phyloP scores from a whole-genome alignment of 1,284 basidiomycete genomes.

The Farysia itapuensis region DNA sequence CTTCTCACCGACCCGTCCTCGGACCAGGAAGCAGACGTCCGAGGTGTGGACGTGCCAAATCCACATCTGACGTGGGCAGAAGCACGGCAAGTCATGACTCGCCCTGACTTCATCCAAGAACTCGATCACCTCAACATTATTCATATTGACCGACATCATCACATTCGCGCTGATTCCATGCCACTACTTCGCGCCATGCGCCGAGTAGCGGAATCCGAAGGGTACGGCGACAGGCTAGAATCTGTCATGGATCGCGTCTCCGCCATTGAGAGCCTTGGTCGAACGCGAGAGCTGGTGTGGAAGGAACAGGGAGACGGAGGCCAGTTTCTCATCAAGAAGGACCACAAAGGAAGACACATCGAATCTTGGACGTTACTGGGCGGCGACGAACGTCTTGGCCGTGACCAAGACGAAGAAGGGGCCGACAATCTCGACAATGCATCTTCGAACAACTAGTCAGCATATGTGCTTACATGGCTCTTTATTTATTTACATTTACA shows the following conservation, averaged over 20 bases:
- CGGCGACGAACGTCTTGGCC: conserved; percentile 49
- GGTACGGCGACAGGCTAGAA: conserved; percentile 46
- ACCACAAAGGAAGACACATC: conserved; percentile 43
- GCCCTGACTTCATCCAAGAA: conserved; percentile 49
- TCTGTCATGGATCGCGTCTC: conserved; percentile 53
- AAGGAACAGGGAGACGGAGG: conserved; percentile 52
- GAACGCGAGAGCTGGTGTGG: conserved; percentile 49
- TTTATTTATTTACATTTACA: too few species aligned
- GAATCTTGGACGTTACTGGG: conserved; percentile 50
- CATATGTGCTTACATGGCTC: too few species aligned
- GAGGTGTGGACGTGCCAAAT: conserved; percentile 46
- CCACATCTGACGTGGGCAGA: conserved; percentile 54
- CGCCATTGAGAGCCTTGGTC: conserved; percentile 46
- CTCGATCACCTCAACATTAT: conserved; percentile 50
- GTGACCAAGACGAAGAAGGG: conserved; percentile 29
- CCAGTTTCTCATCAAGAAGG: conserved; percentile 47
- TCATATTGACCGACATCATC: conserved; percentile 51
- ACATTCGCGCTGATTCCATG: conserved; percentile 52
- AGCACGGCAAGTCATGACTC: conserved; percentile 52
- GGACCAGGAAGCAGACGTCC: conserved; percentile 38
- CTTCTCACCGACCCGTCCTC: conserved; percentile 36
- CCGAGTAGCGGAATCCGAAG: conserved; percentile 39
- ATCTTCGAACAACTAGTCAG: too few species aligned
- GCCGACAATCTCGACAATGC: too few species aligned
- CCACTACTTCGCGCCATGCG: conserved; percentile 50